Evolutionary conservation across 23 red algal genomes (phyloP), one percentile per base, ranked within the genome.

Genomic region (Gracilariopsis chorda): DNA sequence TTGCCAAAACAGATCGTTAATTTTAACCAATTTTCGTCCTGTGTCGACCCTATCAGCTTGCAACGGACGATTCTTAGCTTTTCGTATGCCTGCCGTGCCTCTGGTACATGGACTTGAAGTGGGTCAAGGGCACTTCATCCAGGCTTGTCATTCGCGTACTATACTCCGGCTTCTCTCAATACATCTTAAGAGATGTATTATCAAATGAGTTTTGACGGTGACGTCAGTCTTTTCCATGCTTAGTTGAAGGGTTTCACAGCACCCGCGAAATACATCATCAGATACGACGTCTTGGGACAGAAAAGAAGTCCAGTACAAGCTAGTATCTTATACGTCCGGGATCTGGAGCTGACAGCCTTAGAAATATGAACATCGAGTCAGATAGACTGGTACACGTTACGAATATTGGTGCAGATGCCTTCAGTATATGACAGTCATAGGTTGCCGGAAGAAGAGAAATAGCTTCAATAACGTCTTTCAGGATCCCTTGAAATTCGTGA

Each of bases 311-410:
- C 76, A 80, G 76, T 43, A 45, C 76, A 80, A 21, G 48, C 76
- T 53, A 80, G 21, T 19, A 57, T 9, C 52, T 80, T 43, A 33
- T 48, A 59, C 34, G 39, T 59, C 20, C 52, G 76, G 34, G 48
- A 36, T 48, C 76, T 57, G 16, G 48, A 80, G 35, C 48, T 48
- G 0, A 34, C 27, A 20, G 52, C 76, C 76, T 80, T 48, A 80
- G 19, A 28, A 48, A 80, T 48, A 80, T 80, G 37, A 80, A 21
- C 48, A 80, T 42, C 23, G 48, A 80, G 17, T 80, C 76, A 80
- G 52, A 48, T 80, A 80, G 52, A 57, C 23, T 80, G 25, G 76
- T 43, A 47, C 48, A 53, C 40, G 48, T 80, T 80, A 80, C 76
- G 40, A 59, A 53, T 53, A 58, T 59, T 80, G 76, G 52, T 57